phyloP scores from a whole-genome alignment of 2,329 filamentous ascomycete genomes.

The Penicillium freii region DNA sequence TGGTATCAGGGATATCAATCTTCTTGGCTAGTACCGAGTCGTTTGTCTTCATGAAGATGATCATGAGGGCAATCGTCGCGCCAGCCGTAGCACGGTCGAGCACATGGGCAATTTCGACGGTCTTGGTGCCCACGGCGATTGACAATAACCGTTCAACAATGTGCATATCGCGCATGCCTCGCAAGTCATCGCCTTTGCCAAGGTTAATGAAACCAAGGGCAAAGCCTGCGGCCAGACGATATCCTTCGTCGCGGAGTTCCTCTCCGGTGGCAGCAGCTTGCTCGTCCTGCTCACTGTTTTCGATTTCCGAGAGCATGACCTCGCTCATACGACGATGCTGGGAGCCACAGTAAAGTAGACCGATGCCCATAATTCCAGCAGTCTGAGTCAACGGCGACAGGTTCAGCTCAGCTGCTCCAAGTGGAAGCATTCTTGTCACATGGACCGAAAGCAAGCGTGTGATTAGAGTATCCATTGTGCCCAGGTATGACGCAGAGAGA shows the following conservation, averaged over 20 bases:
- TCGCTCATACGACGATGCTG: slow-evolving; percentile 98
- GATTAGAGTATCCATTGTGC: slow-evolving; percentile 95
- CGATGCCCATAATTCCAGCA: slow-evolving; percentile 95
- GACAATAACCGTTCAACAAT: slow-evolving; percentile 83
- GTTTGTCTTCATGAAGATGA: slow-evolving; percentile 97
- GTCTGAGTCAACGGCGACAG: slow-evolving; percentile 91
- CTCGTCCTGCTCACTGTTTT: slow-evolving; percentile 80
- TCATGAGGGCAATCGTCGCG: slow-evolving; percentile 82
- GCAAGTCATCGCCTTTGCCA: slow-evolving; percentile 82
- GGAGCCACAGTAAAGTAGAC: slow-evolving; percentile 87
- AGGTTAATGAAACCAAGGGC: slow-evolving; percentile 93
- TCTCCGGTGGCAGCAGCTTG: slow-evolving; percentile 62
- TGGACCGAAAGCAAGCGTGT: slow-evolving; percentile 92
- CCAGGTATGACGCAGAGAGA: slow-evolving; percentile 87
- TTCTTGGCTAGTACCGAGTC: slow-evolving; percentile 83
- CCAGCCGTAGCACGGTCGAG: slow-evolving; percentile 89
- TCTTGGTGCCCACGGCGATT: slow-evolving; percentile 83
- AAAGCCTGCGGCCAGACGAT: slow-evolving; percentile 89
- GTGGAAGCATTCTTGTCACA: slow-evolving; percentile 88
- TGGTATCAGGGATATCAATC: slow-evolving; percentile 86
- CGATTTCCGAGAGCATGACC: slow-evolving; percentile 96
- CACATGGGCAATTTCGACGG: slow-evolving; percentile 87
- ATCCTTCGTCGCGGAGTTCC: slow-evolving; percentile 87
- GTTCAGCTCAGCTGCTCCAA: slow-evolving; percentile 90
- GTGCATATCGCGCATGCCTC: slow-evolving; percentile 88